Base-by-base conservation (phyloP, 2,329 filamentous ascomycete genomes). In the Epichloe uncinata region DNA sequence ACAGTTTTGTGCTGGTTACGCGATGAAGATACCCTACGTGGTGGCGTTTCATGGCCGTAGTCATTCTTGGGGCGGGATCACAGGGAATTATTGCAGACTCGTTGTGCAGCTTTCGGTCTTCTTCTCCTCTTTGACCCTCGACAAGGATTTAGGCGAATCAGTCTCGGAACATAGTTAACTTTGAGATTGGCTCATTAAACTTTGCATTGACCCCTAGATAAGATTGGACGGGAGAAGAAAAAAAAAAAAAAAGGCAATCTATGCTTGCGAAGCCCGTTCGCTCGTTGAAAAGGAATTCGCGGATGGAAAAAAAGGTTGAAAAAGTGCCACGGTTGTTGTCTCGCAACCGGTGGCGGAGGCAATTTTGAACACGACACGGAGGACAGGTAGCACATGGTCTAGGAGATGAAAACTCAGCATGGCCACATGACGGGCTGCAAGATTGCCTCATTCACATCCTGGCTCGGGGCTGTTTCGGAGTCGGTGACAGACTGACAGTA, bases 391-490 rank as follows among this genome's bases (percentile, higher is more conserved):
- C 42, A 33, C 33, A 12, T 20, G 7, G 30, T 38, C 48, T 8
- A 15, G 45, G 42, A 20, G 42, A 33, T 18, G 41, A 54, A 54
- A 52, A 54, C n/a, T 54, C 50, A 49, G 48, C 42, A 36, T 50
- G 50, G 45, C 48, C 53, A 54, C 53, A 51, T 54, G 53, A 54
- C 53, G 46, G 20, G 36, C 26, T 47, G 33, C 41, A 48, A 54
- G 50, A 54, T 54, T 54, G 50, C 45, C 47, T 46, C 47, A 38
- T 45, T 3, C 37, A 30, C 13, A 44, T 38, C 49, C 44, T 41
- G 40, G 45, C 30, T 38, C 37, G 18, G 38, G 44, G 26, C 8
- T 12, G 20, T 22, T 9, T 40, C 33, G 42, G 41, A 8, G 26
- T 18, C 7, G 38, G 47, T 30, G 38, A 41, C 34, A 47, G 45